phyloP scores from a whole-genome alignment of 352 stramenopile species.

The Globisporangium mamillatum region DNA sequence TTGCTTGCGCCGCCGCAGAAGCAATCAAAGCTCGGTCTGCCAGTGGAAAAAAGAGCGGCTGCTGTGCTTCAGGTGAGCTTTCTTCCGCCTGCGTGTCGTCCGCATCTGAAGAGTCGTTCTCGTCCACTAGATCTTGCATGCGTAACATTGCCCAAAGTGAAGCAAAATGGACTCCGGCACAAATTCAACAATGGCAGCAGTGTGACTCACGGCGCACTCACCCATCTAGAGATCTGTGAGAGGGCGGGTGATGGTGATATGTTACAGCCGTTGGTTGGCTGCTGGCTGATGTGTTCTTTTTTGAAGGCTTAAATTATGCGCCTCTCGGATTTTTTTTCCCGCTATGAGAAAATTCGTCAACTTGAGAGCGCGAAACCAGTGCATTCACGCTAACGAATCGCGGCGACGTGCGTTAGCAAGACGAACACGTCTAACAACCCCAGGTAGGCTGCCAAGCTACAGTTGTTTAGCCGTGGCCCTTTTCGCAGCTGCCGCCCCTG shows the following conservation, averaged over 20 bases:
- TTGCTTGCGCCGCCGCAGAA: neutral
- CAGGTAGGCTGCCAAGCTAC: neutral
- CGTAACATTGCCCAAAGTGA: conserved; percentile 1
- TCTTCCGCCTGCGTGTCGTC: neutral
- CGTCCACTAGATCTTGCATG: conserved; percentile 7
- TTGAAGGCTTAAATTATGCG: neutral
- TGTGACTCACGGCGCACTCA: neutral
- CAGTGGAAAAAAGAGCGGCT: neutral
- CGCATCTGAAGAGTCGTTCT: neutral
- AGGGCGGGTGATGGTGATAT: neutral
- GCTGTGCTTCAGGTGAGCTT: neutral
- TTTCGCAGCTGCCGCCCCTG: neutral
- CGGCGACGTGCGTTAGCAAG: neutral
- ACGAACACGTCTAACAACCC: neutral
- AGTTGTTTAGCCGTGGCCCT: neutral
- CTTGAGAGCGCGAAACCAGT: neutral
- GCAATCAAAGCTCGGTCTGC: neutral
- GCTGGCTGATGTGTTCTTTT: neutral
- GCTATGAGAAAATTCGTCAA: neutral
- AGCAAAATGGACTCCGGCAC: neutral
- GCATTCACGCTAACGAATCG: neutral
- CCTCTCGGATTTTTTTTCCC: neutral
- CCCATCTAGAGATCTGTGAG: neutral
- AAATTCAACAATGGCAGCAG: conserved; percentile 1
- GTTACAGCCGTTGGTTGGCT: neutral